These are phyloP conservation scores for Parascedosporium putredinis DNA, from an alignment of 2,329 filamentous ascomycete genomes.

Conservation along the genomic window DNA sequence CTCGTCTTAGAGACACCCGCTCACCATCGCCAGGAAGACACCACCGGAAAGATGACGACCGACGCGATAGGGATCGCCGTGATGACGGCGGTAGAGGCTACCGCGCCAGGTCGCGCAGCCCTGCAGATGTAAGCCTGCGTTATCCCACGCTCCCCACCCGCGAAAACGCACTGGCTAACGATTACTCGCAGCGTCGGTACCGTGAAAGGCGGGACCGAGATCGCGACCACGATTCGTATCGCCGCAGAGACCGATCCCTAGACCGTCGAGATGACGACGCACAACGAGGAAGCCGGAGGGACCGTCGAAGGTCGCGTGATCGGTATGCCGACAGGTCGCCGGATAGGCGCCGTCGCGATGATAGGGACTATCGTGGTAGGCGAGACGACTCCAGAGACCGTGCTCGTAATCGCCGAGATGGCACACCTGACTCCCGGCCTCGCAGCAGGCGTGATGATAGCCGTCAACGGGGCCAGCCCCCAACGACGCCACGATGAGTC, in stretches of 20 bases:
- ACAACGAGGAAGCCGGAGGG: constrained; percentile 43
- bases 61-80: constrained; percentile 42
- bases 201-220: constrained; percentile 35
- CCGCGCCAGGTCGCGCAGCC: constrained; percentile 52
- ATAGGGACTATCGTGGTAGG: constrained; percentile 51
- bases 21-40: constrained; percentile 59
- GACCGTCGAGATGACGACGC: constrained; percentile 56
- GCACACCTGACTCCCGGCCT: constrained; percentile 59
- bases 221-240: constrained; percentile 44
- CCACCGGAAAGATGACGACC: constrained; percentile 46
- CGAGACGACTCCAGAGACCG: constrained; percentile 66
- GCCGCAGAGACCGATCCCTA: constrained; percentile 61
- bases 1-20: constrained; percentile 60
- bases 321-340: constrained; percentile 47
- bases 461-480: constrained; percentile 41
- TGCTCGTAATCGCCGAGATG: constrained; percentile 52
- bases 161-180: constrained; percentile 28
- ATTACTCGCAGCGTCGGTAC: constrained; percentile 41
- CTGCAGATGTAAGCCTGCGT: constrained; percentile 42
- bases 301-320: constrained; percentile 56
- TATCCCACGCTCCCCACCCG: constrained; percentile 6
- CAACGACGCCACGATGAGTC: constrained; percentile 32
- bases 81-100: constrained; percentile 41
- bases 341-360: constrained; percentile 51
- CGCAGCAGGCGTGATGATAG: constrained; percentile 58